Conservation (phyloP, 495 filamentous ascomycete genomes). For the Rhypophila decipiens region DNA sequence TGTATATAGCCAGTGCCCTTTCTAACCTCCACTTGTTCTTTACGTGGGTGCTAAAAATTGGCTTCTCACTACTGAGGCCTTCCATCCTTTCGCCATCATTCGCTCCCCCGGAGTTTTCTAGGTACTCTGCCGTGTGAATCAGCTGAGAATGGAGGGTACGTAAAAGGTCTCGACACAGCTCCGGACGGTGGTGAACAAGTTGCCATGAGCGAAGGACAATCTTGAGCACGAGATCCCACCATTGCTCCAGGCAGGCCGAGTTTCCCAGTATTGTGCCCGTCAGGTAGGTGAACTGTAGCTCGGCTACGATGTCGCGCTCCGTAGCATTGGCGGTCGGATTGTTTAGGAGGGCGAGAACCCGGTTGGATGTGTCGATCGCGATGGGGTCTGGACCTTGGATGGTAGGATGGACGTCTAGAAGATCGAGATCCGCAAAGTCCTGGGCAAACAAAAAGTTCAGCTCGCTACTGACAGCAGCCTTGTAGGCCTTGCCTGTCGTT, state of each 20-base stretch:
- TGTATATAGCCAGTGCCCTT: constrained; percentile 35
- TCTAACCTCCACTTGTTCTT: constrained; percentile 26
- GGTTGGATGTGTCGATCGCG: constrained; percentile 28
- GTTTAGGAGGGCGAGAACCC: constrained; percentile 22
- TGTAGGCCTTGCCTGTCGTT: constrained; percentile 11
- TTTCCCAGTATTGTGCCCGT: constrained; percentile 78
- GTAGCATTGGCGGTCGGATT: neutral
- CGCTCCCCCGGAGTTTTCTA: constrained; percentile 34
- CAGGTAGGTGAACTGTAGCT: constrained; percentile 80
- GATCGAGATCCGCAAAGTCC: constrained; percentile 60
- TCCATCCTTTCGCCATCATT: neutral
- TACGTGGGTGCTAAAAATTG: constrained; percentile 46
- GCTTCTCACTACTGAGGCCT: constrained; percentile 15
- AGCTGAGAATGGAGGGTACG: constrained; percentile 64
- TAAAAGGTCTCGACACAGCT: constrained; percentile 56
- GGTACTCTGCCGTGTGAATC: constrained; percentile 56
- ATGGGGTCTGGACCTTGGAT: too few relatives aligned
- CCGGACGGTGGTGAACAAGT: constrained; percentile 50
- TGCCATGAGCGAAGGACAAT: constrained; percentile 63
- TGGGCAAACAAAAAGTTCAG: constrained; percentile 51
- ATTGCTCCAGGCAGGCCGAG: constrained; percentile 80
- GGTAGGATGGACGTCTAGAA: constrained; percentile 45
- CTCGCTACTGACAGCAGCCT: constrained; percentile 7
- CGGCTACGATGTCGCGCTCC: constrained; percentile 62
- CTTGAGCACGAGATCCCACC: constrained; percentile 64